These are phyloP conservation scores for Zanthoxylum bungeanum DNA, from an alignment of 345 rosid species.

Conservation along the genomic window DNA sequence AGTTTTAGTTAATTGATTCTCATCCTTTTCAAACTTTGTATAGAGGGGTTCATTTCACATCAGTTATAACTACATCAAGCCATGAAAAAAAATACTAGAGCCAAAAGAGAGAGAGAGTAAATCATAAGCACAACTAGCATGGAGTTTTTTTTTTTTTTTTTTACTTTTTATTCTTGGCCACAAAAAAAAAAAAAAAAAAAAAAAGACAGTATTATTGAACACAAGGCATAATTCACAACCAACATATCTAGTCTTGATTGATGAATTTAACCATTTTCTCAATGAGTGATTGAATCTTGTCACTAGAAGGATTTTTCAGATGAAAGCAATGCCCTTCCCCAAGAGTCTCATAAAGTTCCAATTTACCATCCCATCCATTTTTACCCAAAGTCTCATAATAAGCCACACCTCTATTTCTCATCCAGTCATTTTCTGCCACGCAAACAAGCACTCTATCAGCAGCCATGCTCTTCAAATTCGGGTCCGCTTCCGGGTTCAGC, in stretches of 20 bases:
- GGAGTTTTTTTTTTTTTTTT: too few species aligned
- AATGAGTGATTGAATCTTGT: conserved; percentile 23
- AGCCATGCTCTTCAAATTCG: conserved; percentile 31
- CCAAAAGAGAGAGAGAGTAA: too few species aligned
- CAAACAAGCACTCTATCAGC: conserved; percentile 39
- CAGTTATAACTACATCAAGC: too few species aligned
- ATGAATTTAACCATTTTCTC: conserved; percentile 32
- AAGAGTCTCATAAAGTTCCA: conserved; percentile 21
- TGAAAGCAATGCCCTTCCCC: conserved; percentile 40
- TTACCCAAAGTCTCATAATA: conserved; percentile 26
- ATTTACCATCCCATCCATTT: conserved; percentile 31
- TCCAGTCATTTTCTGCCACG: conserved; percentile 40
- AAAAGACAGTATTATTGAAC: fast-evolving
- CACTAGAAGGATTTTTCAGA: conserved; percentile 12
- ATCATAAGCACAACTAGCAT: too few species aligned
- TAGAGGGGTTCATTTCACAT: too few species aligned
- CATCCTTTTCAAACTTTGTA: too few species aligned
- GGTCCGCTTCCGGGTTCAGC: conserved; percentile 27
- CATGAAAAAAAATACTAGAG: too few species aligned
- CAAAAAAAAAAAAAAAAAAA: too few species aligned
- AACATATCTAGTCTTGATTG: not conserved
- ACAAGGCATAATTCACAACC: too few species aligned
- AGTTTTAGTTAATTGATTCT: too few species aligned
- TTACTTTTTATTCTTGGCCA: too few species aligned
- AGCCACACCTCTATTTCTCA: conserved; percentile 26